Percentiles rank a stretch among this genome's conserved stretches.
Conservation (phyloP, 306 rosid species). For the Herpetospermum pedunculosum region DNA sequence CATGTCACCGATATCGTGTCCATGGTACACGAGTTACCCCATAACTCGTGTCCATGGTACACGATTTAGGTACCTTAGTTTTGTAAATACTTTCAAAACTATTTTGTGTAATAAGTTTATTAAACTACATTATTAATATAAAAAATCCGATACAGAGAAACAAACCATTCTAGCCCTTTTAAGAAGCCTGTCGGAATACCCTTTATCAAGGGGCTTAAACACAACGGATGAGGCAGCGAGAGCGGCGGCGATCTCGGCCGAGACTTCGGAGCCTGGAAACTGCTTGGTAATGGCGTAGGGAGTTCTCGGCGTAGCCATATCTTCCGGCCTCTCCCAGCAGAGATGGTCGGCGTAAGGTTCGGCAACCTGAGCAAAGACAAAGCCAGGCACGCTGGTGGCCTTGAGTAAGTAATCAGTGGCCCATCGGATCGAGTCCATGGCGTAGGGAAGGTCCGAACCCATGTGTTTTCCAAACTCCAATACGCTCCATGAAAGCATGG, state of each 20-base stretch:
- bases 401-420: slow-evolving; percentile 48
- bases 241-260: slow-evolving; percentile 20
- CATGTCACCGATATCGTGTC: too few species aligned
- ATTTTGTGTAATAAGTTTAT: too few species aligned
- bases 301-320: slow-evolving; percentile 46
- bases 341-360: slow-evolving; percentile 42
- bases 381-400: slow-evolving; percentile 3
- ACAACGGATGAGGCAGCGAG: slow-evolving; percentile 50
- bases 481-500: slow-evolving; percentile 59
- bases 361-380: slow-evolving; percentile 30
- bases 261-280: slow-evolving; percentile 32
- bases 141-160: too few species aligned
- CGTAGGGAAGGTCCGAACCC: slow-evolving; percentile 30
- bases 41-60: too few species aligned
- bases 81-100: too few species aligned
- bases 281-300: slow-evolving; percentile 22
- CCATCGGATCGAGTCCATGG: slow-evolving; percentile 47
- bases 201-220: slow-evolving; percentile 31
- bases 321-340: slow-evolving; percentile 66
- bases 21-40: too few species aligned
- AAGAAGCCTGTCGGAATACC: slow-evolving; percentile 20
- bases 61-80: too few species aligned
- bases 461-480: slow-evolving; percentile 46
- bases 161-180: slow-evolving; percentile 5
- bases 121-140: too few species aligned